A percentile compares a stretch with the other conserved stretches of the same genome.
phyloP scores from a whole-genome alignment of 805 yeast genomes.

The Kazachstania psychrophila region DNA sequence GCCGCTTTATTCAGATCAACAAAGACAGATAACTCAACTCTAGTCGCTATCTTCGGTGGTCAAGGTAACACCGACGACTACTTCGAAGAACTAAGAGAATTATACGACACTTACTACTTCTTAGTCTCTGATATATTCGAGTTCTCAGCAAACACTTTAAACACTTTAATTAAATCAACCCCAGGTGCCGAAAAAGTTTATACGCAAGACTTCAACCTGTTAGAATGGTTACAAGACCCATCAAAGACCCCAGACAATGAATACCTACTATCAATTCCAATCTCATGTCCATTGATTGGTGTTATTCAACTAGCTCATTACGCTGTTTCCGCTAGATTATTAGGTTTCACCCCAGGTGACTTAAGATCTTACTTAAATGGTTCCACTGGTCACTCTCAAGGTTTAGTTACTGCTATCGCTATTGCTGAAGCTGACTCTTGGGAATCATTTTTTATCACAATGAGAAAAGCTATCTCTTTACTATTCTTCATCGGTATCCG shows the following conservation, averaged over 20 bases:
- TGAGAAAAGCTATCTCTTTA: conserved; percentile 72
- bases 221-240: conserved; percentile 79
- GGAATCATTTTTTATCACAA: conserved; percentile 66
- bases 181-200: conserved; percentile 77
- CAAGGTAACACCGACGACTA: conserved; percentile 98
- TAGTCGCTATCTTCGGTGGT: conserved; percentile 92
- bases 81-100: conserved; percentile 88
- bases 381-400: conserved; percentile 86
- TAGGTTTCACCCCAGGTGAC: conserved; percentile 87
- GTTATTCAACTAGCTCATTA: conserved; percentile 91
- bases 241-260: conserved; percentile 84
- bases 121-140: conserved; percentile 62
- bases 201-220: conserved; percentile 86
- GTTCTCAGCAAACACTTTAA: conserved; percentile 60
- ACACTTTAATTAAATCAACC: conserved; percentile 57
- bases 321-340: conserved; percentile 73
- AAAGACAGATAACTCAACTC: conserved; percentile 46
- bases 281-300: conserved; percentile 95
- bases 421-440: conserved; percentile 75
- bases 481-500: conserved; percentile 91
- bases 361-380: conserved; percentile 60
- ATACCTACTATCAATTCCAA: conserved; percentile 82
- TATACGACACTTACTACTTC: conserved; percentile 68
- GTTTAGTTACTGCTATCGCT: conserved; percentile 87
- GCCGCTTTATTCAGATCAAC: conserved; percentile 59